These are phyloP conservation scores for Ricinus communis DNA, from an alignment of 345 rosid species.

Conservation along the genomic window DNA sequence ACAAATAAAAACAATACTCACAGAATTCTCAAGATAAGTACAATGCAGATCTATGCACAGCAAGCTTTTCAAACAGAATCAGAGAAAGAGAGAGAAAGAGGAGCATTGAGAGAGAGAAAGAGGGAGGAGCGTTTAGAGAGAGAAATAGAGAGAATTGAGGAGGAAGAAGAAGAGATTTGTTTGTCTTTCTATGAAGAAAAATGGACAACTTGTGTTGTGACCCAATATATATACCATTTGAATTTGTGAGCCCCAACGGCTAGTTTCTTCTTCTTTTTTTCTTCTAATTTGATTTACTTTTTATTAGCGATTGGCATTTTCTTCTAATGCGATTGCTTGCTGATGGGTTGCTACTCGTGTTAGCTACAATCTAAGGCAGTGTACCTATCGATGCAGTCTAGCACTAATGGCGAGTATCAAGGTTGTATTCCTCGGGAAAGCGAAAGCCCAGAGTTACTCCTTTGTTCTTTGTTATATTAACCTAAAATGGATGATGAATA, in stretches of 20 bases:
- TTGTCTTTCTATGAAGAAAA: not conserved
- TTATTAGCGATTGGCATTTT: too few species aligned
- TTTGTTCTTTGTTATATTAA: too few species aligned
- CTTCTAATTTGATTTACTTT: not conserved
- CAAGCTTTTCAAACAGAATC: too few species aligned
- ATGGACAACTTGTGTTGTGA: constrained; percentile 3
- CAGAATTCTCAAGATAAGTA: constrained; percentile 15
- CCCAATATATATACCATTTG: constrained; percentile 28
- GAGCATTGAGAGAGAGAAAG: not conserved
- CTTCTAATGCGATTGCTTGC: too few species aligned
- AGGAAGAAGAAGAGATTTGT: constrained; percentile 3
- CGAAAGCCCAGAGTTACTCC: too few species aligned
- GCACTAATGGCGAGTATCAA: too few species aligned
- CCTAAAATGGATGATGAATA: too few species aligned
- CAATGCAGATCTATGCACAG: too few species aligned
- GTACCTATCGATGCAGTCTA: too few species aligned
- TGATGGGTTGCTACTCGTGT: too few species aligned
- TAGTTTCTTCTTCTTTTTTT: constrained; percentile 21
- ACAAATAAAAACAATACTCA: constrained; percentile 7
- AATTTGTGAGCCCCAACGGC: constrained; percentile 30
- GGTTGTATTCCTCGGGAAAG: too few species aligned
- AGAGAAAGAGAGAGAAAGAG: not conserved
- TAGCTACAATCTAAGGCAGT: too few species aligned
- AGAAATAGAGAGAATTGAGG: constrained; percentile 10
- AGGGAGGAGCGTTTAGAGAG: not conserved